Percentiles rank a stretch among this genome's conserved stretches.
These are phyloP conservation scores for Tephrocybe sp. DNA, from an alignment of 768 basidiomycete genomes.

Conservation along the genomic window DNA sequence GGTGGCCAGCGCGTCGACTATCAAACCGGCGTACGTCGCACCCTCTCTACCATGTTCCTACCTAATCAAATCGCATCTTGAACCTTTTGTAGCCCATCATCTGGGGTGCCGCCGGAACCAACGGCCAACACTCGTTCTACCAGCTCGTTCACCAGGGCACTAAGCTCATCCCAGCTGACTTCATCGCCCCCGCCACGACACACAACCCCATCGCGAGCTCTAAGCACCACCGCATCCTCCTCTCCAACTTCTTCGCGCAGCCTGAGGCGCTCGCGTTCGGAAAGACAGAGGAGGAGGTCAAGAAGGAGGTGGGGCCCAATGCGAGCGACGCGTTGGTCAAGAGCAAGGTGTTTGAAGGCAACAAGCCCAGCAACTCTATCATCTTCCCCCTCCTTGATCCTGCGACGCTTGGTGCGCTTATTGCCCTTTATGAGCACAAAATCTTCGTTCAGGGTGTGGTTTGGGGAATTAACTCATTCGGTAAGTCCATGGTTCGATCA, in stretches of 20 bases:
- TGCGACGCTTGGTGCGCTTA: slow-evolving; percentile 81
- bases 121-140: slow-evolving; percentile 99
- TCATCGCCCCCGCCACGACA: slow-evolving; percentile 84
- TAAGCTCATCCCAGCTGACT: slow-evolving; percentile 89
- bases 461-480: slow-evolving; percentile 99
- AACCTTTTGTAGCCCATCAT: slow-evolving; percentile 79
- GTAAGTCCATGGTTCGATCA: slow-evolving; percentile 42
- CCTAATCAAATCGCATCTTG: background rate
- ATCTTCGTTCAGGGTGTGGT: slow-evolving; percentile 97
- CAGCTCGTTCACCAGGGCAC: slow-evolving; percentile 95
- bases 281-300: slow-evolving; percentile 89
- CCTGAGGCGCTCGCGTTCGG: slow-evolving; percentile 98
- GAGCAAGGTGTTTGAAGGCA: slow-evolving; percentile 98
- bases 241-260: slow-evolving; percentile 98
- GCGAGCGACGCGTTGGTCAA: slow-evolving; percentile 87
- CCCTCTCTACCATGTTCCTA: background rate
- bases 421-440: slow-evolving; percentile 97
- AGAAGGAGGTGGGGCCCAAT: slow-evolving; percentile 58
- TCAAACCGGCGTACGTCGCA: slow-evolving; percentile 82
- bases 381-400: slow-evolving; percentile 94
- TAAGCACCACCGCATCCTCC: slow-evolving; percentile 95
- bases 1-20: slow-evolving; percentile 89
- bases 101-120: slow-evolving; percentile 98
- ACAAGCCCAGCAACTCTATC: slow-evolving; percentile 94
- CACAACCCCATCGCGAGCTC: slow-evolving; percentile 87